Conservation (phyloP, 1,284 basidiomycete species). For the Pascua sp. region DNA sequence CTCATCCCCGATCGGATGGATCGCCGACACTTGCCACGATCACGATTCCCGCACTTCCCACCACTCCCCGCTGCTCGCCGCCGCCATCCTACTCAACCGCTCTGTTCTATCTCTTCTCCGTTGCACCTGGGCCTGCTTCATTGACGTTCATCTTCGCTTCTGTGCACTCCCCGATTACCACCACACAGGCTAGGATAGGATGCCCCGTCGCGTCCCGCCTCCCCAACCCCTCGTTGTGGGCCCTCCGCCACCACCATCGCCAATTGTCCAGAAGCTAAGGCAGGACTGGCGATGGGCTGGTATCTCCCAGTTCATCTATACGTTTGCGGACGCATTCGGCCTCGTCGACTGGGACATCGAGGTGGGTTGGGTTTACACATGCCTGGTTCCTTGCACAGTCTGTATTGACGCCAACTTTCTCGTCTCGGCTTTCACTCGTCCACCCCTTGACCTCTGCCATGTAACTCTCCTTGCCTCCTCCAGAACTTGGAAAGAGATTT, state of each 20-base stretch:
- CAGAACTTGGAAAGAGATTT: conserved; percentile 52
- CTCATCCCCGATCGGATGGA: no score
- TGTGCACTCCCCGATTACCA: neutral
- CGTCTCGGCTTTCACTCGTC: no score
- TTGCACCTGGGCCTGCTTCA: neutral
- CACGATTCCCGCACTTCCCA: no score
- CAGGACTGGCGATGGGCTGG: conserved; percentile 50
- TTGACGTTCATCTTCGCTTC: neutral
- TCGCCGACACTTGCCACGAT: no score
- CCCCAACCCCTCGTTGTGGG: conserved; percentile 15
- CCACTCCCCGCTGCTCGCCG: no score
- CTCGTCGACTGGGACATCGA: conserved; percentile 47
- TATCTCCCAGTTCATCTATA: conserved; percentile 47
- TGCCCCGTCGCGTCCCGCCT: conserved; percentile 30
- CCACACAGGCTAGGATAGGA: conserved; percentile 5
- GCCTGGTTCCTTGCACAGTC: neutral
- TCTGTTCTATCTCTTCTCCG: no score
- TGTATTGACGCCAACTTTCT: neutral
- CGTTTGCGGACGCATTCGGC: conserved; percentile 48
- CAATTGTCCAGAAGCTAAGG: conserved; percentile 40
- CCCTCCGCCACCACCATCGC: conserved; percentile 41
- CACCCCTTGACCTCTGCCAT: neutral
- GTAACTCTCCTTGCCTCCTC: neutral
- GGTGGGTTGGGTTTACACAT: conserved; percentile 22
- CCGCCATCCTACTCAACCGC: no score